These are phyloP conservation scores for Colletotrichum zoysiae DNA, from an alignment of 2,329 filamentous ascomycete genomes.

Conservation along the genomic window DNA sequence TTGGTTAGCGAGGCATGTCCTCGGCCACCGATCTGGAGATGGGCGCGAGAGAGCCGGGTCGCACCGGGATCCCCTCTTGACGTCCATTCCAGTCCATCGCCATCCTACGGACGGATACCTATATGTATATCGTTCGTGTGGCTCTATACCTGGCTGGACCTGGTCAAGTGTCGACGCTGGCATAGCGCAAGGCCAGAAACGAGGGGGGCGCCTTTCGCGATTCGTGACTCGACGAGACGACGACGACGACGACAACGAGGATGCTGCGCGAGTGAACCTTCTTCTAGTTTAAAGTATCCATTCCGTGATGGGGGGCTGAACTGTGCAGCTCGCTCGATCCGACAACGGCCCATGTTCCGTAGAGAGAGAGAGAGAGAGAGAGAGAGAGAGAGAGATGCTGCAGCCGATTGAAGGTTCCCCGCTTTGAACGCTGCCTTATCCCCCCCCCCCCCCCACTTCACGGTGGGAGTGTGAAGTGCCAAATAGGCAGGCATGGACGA, in stretches of 20 bases:
- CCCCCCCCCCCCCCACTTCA: too few relatives aligned
- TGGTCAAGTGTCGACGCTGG: background rate
- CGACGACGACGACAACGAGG: background rate
- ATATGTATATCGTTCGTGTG: constrained; percentile 26
- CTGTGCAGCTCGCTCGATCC: constrained; percentile 17
- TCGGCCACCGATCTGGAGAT: background rate
- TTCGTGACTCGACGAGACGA: constrained; percentile 24
- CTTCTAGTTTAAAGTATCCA: constrained; percentile 15
- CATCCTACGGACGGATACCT: too few relatives aligned
- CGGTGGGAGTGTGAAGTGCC: background rate
- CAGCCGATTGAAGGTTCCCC: constrained; percentile 9
- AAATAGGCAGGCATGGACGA: background rate
- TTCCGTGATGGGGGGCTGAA: constrained; percentile 36
- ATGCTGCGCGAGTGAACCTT: constrained; percentile 23
- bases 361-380: too few relatives aligned
- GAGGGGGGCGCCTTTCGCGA: constrained; percentile 17
- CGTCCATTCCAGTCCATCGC: background rate
- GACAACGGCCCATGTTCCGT: constrained; percentile 19
- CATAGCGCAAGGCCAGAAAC: background rate
- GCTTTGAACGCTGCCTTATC: background rate
- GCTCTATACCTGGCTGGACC: background rate
- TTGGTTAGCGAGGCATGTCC: constrained; percentile 11
- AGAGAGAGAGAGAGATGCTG: background rate
- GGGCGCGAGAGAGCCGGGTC: background rate
- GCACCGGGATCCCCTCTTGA: constrained; percentile 38